These are phyloP conservation scores for Aspergillus quadricinctus DNA, from an alignment of 2,329 filamentous ascomycete species.

Conservation along the genomic window DNA sequence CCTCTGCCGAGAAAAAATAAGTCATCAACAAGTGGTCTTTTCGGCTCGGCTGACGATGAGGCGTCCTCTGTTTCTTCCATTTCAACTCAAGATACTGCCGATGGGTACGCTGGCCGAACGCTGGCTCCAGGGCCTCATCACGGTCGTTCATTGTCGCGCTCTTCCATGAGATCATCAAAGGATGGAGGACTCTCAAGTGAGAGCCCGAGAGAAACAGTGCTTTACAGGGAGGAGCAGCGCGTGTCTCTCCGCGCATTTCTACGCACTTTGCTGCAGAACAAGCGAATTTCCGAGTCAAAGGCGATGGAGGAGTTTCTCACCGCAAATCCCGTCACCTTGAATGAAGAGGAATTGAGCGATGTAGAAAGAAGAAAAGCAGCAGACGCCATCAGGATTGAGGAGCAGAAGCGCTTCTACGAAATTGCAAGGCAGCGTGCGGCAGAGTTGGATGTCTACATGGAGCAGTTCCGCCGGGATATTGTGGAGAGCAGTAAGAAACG, in stretches of 20 bases:
- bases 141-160: conserved; percentile 26
- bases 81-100: conserved; percentile 62
- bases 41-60: conserved; percentile 62
- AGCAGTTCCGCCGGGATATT: conserved; percentile 65
- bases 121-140: conserved; percentile 25
- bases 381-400: conserved; percentile 83
- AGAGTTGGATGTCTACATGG: conserved; percentile 97
- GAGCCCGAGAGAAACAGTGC: conserved; percentile 44
- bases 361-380: conserved; percentile 74
- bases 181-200: conserved; percentile 42
- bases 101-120: conserved; percentile 28
- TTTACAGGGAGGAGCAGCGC: conserved; percentile 85
- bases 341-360: conserved; percentile 78
- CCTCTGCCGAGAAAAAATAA: conserved; percentile 91
- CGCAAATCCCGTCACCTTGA: conserved; percentile 64
- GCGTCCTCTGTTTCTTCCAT: conserved; percentile 76
- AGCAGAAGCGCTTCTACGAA: conserved; percentile 93
- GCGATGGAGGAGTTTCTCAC: conserved; percentile 82
- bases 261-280: conserved; percentile 78
- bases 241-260: conserved; percentile 88
- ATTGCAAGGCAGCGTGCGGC: conserved; percentile 85
- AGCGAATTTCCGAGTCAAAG: conserved; percentile 75
- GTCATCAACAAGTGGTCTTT: conserved; percentile 60
- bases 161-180: conserved; percentile 24
- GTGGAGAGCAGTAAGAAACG: conserved; percentile 63